Evolutionary conservation across 257 asterid genomes (phyloP).

Genomic region (Leonotis leonurus): DNA sequence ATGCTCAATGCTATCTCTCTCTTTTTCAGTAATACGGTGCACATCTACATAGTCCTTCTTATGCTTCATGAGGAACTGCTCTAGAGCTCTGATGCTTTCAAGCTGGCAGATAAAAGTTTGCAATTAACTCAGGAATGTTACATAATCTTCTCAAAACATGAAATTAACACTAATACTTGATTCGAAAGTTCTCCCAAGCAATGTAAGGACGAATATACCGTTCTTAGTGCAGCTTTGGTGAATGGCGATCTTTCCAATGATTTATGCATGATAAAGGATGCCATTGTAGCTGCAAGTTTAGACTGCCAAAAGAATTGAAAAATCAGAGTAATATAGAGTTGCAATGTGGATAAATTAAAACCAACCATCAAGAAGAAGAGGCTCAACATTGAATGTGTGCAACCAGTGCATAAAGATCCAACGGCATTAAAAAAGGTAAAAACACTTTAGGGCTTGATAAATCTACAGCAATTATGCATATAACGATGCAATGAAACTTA

Average conservation of each 20-base stretch:
- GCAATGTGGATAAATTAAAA: not conserved
- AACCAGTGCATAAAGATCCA: not conserved
- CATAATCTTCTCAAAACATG: not conserved
- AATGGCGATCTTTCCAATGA: conserved; percentile 58
- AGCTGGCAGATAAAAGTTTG: conserved; percentile 38
- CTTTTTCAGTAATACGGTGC: conserved; percentile 86
- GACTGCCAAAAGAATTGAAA: conserved; percentile 44
- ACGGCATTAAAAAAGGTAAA: not conserved
- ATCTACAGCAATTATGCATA: not conserved
- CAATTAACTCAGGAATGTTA: not conserved
- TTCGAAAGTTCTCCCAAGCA: not conserved
- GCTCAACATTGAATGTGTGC: not conserved
- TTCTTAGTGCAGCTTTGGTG: conserved; percentile 73
- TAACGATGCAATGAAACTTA: not conserved
- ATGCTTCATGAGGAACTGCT: conserved; percentile 81
- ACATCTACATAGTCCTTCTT: conserved; percentile 83
- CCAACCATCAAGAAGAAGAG: not conserved
- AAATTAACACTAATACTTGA: not conserved
- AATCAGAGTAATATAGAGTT: conserved; percentile 11
- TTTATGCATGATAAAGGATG: conserved; percentile 79
- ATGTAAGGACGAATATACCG: no score
- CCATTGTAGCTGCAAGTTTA: no score
- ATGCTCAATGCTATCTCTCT: conserved; percentile 90
- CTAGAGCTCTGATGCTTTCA: conserved; percentile 64
- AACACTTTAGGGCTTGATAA: not conserved